Evolutionary conservation across 169 alveolate species (phyloP).

Genomic region (Plasmodium cynomolgi): DNA sequence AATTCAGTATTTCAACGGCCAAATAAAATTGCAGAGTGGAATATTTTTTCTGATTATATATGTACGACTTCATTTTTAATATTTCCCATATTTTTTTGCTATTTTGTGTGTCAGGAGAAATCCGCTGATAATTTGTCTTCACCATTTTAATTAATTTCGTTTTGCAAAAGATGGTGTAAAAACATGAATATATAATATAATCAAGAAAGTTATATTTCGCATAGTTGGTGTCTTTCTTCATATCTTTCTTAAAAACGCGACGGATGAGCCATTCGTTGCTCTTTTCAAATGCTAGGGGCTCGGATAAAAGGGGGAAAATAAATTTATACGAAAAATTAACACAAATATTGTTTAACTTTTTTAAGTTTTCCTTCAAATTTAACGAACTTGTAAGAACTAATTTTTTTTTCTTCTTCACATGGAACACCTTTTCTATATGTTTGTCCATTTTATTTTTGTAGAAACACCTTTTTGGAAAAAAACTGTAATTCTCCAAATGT

Average conservation of each 20-base stretch:
- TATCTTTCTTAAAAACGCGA: conserved; percentile 25
- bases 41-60: conserved; percentile 48
- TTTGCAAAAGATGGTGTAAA: conserved; percentile 51
- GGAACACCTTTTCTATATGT: conserved; percentile 53
- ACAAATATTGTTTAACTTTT: conserved; percentile 19
- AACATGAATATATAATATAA: conserved; percentile 59
- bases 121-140: conserved; percentile 7
- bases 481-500: conserved; percentile 11
- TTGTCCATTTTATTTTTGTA: conserved; percentile 60
- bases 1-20: conserved; percentile 38
- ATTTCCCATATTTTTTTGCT: background rate
- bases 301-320: conserved; percentile 45
- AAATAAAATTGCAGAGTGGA: conserved; percentile 42
- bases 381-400: conserved; percentile 22
- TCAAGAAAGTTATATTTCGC: conserved; percentile 63
- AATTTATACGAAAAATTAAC: conserved; percentile 26
- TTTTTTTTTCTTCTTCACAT: conserved; percentile 21
- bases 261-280: conserved; percentile 10
- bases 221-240: conserved; percentile 22
- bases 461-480: conserved; percentile 24
- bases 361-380: conserved; percentile 36
- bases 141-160: conserved; percentile 29
- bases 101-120: background rate
- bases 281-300: conserved; percentile 28
- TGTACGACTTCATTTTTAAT: conserved; percentile 30